phyloP scores from a whole-genome alignment of 2,329 filamentous ascomycete genomes.

The Epichloe baconii region DNA sequence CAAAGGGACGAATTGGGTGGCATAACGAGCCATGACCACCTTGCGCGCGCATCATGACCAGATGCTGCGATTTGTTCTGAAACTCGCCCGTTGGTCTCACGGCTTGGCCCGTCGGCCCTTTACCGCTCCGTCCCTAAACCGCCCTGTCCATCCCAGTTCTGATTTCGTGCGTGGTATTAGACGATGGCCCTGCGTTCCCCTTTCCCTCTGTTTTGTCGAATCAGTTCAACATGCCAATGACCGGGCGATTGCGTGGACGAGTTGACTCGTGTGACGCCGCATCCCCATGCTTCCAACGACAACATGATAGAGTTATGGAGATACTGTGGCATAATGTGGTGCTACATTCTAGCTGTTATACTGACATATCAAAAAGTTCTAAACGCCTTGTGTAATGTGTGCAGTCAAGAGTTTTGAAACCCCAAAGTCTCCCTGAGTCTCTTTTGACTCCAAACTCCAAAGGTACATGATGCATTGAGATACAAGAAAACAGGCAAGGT shows the following conservation, averaged over 20 bases:
- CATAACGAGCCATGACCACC: not conserved
- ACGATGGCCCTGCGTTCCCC: not conserved
- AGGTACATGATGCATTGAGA: not conserved
- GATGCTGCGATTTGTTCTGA: not conserved
- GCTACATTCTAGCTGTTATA: not conserved
- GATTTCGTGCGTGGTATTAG: not conserved
- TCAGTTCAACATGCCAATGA: too few relatives aligned
- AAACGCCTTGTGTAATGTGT: not conserved
- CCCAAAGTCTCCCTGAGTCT: not conserved
- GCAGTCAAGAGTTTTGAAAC: not conserved
- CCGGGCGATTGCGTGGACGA: too few relatives aligned
- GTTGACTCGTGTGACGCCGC: too few relatives aligned
- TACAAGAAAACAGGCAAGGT: not conserved
- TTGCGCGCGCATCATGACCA: not conserved
- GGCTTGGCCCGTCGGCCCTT: conserved; percentile 2
- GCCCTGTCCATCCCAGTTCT: not conserved
- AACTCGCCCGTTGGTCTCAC: not conserved
- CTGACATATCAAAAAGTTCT: not conserved
- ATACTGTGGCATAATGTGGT: not conserved
- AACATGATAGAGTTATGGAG: not conserved
- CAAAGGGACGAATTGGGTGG: not conserved
- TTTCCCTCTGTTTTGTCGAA: not conserved
- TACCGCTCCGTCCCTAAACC: not conserved
- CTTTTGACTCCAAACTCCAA: too few relatives aligned
- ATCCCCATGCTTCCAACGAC: not conserved